Evolutionary conservation across 495 filamentous ascomycete species (phyloP).

Genomic region (Elasticomyces elasticus): DNA sequence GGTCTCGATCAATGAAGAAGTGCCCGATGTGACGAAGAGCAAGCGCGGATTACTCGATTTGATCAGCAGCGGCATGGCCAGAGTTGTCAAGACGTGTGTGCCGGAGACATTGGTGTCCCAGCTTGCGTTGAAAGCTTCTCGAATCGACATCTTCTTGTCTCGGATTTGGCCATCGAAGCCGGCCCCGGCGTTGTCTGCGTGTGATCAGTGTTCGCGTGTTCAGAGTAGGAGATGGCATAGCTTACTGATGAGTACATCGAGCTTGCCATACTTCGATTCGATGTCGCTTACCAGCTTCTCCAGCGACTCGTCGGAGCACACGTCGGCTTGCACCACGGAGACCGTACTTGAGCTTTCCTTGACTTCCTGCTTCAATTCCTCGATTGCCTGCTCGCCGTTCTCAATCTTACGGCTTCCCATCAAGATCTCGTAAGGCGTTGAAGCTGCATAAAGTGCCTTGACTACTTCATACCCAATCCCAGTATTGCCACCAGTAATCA

Average conservation of each 20-base stretch:
- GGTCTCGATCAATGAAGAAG: conserved; percentile 36
- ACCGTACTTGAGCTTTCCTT: conserved; percentile 24
- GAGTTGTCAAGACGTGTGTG: conserved; percentile 38
- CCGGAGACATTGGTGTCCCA: conserved; percentile 43
- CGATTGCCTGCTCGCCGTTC: conserved; percentile 29
- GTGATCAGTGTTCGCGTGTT: neutral
- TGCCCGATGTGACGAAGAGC: conserved; percentile 40
- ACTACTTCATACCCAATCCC: conserved; percentile 37
- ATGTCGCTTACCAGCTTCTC: conserved; percentile 28
- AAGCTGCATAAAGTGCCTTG: conserved; percentile 26
- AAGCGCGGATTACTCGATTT: conserved; percentile 39
- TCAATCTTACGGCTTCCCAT: conserved; percentile 27
- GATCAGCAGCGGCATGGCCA: conserved; percentile 42
- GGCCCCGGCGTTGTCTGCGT: conserved; percentile 27
- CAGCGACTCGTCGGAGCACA: conserved; percentile 30
- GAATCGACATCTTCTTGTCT: conserved; percentile 29
- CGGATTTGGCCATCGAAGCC: conserved; percentile 23
- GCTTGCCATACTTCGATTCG: conserved; percentile 14
- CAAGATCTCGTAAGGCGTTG: conserved; percentile 27
- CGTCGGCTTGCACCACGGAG: conserved; percentile 27
- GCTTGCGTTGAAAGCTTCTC: conserved; percentile 37
- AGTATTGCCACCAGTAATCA: conserved; percentile 37
- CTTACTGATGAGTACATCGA: conserved; percentile 30
- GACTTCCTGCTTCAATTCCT: conserved; percentile 23
- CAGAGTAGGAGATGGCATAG: neutral